Base-by-base conservation (phyloP, 768 basidiomycete genomes). In the Boletus subparvulus region DNA sequence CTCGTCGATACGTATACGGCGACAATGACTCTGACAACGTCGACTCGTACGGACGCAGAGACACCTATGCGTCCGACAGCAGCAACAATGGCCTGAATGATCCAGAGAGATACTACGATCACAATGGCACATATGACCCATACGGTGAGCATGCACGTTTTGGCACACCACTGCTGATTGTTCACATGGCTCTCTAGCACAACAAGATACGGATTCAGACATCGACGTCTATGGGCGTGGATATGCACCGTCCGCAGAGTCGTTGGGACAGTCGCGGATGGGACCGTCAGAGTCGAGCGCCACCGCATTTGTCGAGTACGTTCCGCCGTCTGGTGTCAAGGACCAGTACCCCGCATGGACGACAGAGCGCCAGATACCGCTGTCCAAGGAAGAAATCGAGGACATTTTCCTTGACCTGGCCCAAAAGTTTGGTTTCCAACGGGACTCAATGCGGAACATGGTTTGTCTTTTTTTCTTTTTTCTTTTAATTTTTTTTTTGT, bases 381-480 rank as follows among this genome's bases (percentile, higher is more conserved):
- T 99, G 14, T 95, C 94, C 19, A 98, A 98, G 78, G 97, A 99
- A 73, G 97, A 98, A 78, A 98, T 98, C 54, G 96, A 98, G 72
- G 97, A 99, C 69, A 92, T 99, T 48, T 92, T 98, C 70, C 83
- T 98, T 49, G 97, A 98, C 77, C 81, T 99, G 35, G 88, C 94
- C 28, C 94, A 98, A 80, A 99, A 98, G 75, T 99, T 98, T 75
- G 97, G 97, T 59, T 99, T 99, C 70, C 97, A 95, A 77, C 80
- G 87, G 55, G 94, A 95, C 71, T 91, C 89, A 16, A 94, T 93
- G 92, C 81, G 93, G 58, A 98, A 93, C 80, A 97, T 92, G 91
- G 91, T 93, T 63, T 13, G 74, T 58, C 32, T n/a, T 32, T 63
- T 40, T 2, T 59, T 75, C 65, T 32, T 21, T 49, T 39, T 39